A percentile compares a stretch with the other conserved stretches of the same genome.
Conservation (phyloP, 1,284 basidiomycete genomes). For the Meripilus lineatus region DNA sequence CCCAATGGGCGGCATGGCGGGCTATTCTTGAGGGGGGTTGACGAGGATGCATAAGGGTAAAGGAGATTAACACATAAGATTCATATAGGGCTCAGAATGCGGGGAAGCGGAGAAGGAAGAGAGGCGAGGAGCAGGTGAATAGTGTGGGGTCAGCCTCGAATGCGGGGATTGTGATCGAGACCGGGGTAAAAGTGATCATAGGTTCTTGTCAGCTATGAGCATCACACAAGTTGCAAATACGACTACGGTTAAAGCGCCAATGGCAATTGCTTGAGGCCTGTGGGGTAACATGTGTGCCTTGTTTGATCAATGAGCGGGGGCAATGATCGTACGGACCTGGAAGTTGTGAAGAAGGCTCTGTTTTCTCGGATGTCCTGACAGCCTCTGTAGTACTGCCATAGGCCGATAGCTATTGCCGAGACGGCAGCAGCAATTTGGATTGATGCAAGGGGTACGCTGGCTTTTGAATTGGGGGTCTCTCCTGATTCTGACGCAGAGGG, state of each 20-base stretch:
- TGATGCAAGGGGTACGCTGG: slow-evolving; percentile 24
- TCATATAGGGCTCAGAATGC: too few species aligned
- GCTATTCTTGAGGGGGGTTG: too few species aligned
- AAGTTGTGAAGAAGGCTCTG: slow-evolving; percentile 53
- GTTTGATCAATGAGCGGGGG: slow-evolving; percentile 4
- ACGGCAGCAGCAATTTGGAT: slow-evolving; percentile 40
- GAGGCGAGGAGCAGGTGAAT: too few species aligned
- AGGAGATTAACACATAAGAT: too few species aligned
- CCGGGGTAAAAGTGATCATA: slow-evolving; percentile 7
- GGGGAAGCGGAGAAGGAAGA: too few species aligned
- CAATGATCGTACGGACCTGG: slow-evolving; percentile 42
- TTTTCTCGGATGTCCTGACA: slow-evolving; percentile 49
- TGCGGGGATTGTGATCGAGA: not conserved
- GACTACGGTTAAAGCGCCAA: slow-evolving; percentile 41
- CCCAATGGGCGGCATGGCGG: too few species aligned
- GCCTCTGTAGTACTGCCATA: slow-evolving; percentile 60
- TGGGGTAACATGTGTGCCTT: slow-evolving; percentile 8
- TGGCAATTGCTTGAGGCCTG: slow-evolving; percentile 50
- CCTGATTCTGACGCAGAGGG: slow-evolving; percentile 32
- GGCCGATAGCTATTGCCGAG: slow-evolving; percentile 48
- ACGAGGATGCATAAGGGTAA: too few species aligned
- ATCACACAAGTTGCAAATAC: slow-evolving; percentile 50
- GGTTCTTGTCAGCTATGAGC: slow-evolving; percentile 28
- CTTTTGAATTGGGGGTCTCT: slow-evolving; percentile 17
- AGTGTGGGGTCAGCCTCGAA: not conserved